Conservation (phyloP, 164 flowering plant species). For the Liquidambar formosana region DNA sequence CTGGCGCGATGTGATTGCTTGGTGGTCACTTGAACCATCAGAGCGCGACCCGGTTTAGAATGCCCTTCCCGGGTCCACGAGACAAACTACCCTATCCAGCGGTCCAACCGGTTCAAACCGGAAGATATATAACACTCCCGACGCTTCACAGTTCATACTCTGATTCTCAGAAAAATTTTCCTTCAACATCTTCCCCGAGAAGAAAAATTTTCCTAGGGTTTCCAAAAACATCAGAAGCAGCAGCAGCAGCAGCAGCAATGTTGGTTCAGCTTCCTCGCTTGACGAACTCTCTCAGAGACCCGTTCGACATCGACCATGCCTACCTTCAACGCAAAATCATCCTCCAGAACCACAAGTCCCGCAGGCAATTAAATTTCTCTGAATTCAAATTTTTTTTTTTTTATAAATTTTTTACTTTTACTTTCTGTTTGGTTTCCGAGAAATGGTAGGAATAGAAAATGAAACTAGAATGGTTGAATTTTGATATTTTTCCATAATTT, state of each 20-base stretch:
- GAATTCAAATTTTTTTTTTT: not conserved
- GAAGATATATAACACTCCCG: too few species aligned
- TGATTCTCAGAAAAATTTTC: too few species aligned
- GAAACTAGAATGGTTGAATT: not conserved
- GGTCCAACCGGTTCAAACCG: too few species aligned
- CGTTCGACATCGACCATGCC: conserved; percentile 84
- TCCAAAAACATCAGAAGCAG: not conserved
- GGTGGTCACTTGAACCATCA: too few species aligned
- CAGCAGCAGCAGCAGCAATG: conserved; percentile 34
- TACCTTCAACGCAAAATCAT: conserved; percentile 72
- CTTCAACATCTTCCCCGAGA: too few species aligned
- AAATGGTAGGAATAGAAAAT: not conserved
- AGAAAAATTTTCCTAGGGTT: conserved; percentile 8
- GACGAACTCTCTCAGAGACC: conserved; percentile 72
- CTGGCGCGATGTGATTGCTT: too few species aligned
- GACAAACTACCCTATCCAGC: too few species aligned
- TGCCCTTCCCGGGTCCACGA: too few species aligned
- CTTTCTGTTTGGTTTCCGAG: conserved; percentile 10
- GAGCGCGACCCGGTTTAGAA: too few species aligned
- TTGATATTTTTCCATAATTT: too few species aligned
- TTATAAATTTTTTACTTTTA: not conserved
- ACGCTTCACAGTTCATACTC: not conserved
- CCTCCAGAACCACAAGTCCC: conserved; percentile 51
- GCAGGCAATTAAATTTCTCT: conserved; percentile 30
- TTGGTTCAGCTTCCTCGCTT: conserved; percentile 80